Base-by-base conservation (phyloP, 768 basidiomycete species). In the Suillus occidentalis region DNA sequence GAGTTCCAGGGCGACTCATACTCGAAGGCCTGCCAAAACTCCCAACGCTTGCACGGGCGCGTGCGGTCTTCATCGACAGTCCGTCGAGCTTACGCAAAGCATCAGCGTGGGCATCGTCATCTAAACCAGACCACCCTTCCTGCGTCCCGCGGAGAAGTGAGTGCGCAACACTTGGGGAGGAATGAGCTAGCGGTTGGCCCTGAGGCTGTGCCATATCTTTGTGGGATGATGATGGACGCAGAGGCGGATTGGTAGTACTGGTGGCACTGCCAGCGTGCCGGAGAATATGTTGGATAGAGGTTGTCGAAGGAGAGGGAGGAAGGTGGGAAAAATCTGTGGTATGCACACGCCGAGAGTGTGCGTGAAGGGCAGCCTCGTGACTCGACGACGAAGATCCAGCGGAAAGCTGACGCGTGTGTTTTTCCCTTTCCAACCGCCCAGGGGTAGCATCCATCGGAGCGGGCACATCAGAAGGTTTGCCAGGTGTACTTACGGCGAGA, bases 21-120 rank as follows among this genome's bases (percentile, higher is more conserved):
- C 83, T 84, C 9, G 85, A 82, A 50, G 87, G 83, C 22, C 89
- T 87, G 67, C 89, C 87, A 58, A 90, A 82, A 73, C 89, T 93
- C 58, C 84, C 84, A 64, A 93, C 80, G 69, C 93, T 94, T 4
- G 91, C 89, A 31, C 93, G 86, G 13, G 91, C 86, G 57, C 91
- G 86, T 12, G 90, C 86, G 43, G 84, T 88, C 73, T 90, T 92
- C 1, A 89, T 89, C 13, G 86, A 85, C 13, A 97, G 75, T 0
- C 97, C 97, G 71, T 99, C 97, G 31, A 99, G 78, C 78, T 97
- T 97, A 62, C 95, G 87, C 42, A 99, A 81, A 10, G 94, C 94
- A 71, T 97, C 95, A 8, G 87, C 92, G 8, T 97, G 95, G 18
- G 90, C 89, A 70, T 92, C 89, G 72, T 96, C 94, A 70, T 94